Evolutionary conservation across 208 protist genomes (phyloP).

Genomic region (Endotrypanum monterogeii): DNA sequence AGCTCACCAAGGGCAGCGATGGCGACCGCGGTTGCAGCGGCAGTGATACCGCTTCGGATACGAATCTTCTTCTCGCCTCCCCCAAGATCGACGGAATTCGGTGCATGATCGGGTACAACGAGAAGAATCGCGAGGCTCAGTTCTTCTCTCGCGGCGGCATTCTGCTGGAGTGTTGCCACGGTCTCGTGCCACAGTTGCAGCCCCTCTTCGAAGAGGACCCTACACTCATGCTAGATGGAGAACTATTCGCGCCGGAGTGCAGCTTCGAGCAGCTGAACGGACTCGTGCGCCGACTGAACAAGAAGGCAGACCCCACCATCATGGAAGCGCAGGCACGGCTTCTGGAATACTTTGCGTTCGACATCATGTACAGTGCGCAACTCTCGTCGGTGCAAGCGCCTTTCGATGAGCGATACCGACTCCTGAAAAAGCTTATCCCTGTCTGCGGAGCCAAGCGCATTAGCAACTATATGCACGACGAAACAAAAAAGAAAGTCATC

Average conservation of each 20-base stretch:
- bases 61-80: conserved; percentile 69
- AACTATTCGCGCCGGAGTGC: conserved; percentile 83
- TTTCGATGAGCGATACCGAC: conserved; percentile 78
- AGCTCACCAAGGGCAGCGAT: conserved; percentile 35
- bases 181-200: conserved; percentile 62
- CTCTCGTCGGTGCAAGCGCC: conserved; percentile 53
- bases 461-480: conserved; percentile 83
- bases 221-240: conserved; percentile 82
- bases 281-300: conserved; percentile 63
- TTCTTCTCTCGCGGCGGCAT: conserved; percentile 90
- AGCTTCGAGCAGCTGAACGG: conserved; percentile 90
- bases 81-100: conserved; percentile 92
- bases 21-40: conserved; percentile 6
- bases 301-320: conserved; percentile 34
- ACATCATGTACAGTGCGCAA: conserved; percentile 83
- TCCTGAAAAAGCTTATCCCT: conserved; percentile 84
- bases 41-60: not conserved
- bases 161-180: conserved; percentile 82
- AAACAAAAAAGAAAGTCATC: conserved; percentile 78
- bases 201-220: conserved; percentile 80
- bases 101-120: conserved; percentile 83
- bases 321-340: conserved; percentile 49
- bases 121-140: conserved; percentile 56
- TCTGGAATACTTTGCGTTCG: conserved; percentile 89
- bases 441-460: conserved; percentile 81